phyloP scores from a whole-genome alignment of 176 grass and related monocot genomes.

The Triticum monococcum region DNA sequence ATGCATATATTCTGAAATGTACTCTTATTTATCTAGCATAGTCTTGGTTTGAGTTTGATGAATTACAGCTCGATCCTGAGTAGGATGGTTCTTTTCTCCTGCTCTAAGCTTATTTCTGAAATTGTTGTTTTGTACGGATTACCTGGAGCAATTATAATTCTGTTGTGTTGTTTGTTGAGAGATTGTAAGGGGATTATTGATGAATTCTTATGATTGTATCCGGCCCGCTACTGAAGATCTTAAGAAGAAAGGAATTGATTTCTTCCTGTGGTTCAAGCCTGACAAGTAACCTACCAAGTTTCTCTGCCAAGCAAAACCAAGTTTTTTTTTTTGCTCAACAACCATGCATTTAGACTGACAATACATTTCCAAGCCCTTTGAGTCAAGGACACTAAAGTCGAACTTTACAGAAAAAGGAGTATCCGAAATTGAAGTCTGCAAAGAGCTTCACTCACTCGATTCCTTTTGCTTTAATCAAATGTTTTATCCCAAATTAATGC shows the following conservation, averaged over 20 bases:
- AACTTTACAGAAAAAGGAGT: not conserved
- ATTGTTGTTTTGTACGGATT: not conserved
- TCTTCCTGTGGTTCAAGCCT: slow-evolving; percentile 67
- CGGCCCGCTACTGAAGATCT: slow-evolving; percentile 77
- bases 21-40: no score
- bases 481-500: not conserved
- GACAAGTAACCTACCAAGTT: slow-evolving; percentile 40
- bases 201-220: slow-evolving; percentile 44
- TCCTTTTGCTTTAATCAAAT: not conserved
- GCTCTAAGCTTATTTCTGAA: no score
- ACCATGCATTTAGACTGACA: slow-evolving; percentile 18
- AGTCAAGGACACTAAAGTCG: not conserved
- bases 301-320: slow-evolving; percentile 1
- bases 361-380: slow-evolving; percentile 1
- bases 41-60: no score
- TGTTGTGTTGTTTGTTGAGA: slow-evolving; percentile 7
- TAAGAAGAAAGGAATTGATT: slow-evolving; percentile 92
- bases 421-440: not conserved
- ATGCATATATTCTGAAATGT: not conserved
- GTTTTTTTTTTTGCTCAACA: not conserved
- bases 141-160: not conserved
- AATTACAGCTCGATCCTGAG: no score
- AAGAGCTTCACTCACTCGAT: not conserved
- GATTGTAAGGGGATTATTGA: not conserved
- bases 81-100: no score